A percentile compares a stretch with the other conserved stretches of the same genome.
phyloP scores from a whole-genome alignment of 2,329 filamentous ascomycete species.

The Volutella citrinella region DNA sequence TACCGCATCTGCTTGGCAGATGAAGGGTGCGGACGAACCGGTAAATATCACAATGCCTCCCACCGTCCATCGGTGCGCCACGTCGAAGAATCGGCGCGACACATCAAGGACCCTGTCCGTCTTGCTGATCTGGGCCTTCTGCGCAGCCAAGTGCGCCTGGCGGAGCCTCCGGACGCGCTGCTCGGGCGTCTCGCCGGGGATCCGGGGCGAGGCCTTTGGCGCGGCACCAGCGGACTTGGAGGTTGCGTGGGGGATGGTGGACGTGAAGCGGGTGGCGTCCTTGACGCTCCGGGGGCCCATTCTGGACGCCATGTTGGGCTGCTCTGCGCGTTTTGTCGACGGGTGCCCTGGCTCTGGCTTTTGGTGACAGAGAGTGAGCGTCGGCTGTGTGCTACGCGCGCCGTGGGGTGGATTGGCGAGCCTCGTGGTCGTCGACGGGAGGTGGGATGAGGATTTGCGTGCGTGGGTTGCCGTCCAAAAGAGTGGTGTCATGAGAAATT shows the following conservation, averaged over 20 bases:
- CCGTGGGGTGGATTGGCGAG: neutral
- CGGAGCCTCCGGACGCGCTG: conserved; percentile 67
- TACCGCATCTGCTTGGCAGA: no score
- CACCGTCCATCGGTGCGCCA: conserved; percentile 54
- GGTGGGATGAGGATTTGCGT: conserved; percentile 2
- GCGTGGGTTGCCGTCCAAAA: conserved; percentile 10
- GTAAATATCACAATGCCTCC: conserved; percentile 54
- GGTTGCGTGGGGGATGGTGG: conserved; percentile 58
- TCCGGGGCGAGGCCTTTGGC: conserved; percentile 27
- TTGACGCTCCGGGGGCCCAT: conserved; percentile 65
- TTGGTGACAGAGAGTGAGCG: neutral
- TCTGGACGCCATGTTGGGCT: conserved; percentile 43
- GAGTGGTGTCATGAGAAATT: conserved; percentile 39
- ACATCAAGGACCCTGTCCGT: conserved; percentile 48
- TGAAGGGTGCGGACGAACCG: conserved; percentile 47
- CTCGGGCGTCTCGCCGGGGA: conserved; percentile 59
- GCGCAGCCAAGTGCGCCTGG: conserved; percentile 65
- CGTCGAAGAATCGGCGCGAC: conserved; percentile 51
- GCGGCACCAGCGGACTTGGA: conserved; percentile 50
- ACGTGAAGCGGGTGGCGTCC: conserved; percentile 72
- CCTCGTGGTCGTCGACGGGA: neutral
- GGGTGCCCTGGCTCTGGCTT: conserved; percentile 8
- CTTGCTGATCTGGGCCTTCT: conserved; percentile 53
- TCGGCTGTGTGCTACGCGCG: neutral
- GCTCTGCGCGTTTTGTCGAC: no score